Conservation (phyloP, 306 rosid genomes). For the Quercus alba region DNA sequence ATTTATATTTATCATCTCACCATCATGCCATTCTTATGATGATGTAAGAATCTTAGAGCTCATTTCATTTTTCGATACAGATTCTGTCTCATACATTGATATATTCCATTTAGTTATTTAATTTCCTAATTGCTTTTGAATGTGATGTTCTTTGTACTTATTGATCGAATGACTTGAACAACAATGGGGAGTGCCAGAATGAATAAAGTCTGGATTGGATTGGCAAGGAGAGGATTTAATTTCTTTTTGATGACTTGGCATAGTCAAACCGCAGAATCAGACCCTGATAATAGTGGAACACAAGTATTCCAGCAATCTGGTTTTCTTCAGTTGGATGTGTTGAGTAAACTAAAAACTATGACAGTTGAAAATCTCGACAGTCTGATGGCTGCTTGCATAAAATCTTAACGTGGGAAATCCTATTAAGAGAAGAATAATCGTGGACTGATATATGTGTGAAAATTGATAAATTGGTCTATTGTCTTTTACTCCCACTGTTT, state of each 20-base stretch:
- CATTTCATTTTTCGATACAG: slow-evolving; percentile 12
- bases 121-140: slow-evolving; percentile 7
- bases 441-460: not conserved
- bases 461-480: not conserved
- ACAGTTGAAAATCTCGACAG: not conserved
- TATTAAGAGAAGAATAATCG: not conserved
- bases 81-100: slow-evolving; percentile 17
- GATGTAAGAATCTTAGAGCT: slow-evolving; percentile 36
- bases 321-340: no score
- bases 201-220: slow-evolving; percentile 12
- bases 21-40: slow-evolving; percentile 46
- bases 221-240: no score
- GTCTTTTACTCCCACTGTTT: not conserved
- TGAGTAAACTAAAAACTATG: no score
- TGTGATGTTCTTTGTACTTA: not conserved
- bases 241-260: no score
- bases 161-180: not conserved
- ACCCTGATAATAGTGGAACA: no score
- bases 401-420: not conserved
- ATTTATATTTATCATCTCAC: slow-evolving; percentile 33
- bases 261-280: no score
- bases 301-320: no score
- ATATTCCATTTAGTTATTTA: not conserved
- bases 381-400: not conserved
- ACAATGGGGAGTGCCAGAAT: slow-evolving; percentile 4